Evolutionary conservation across 768 basidiomycete genomes (phyloP).

Genomic region (Lactarius sanguifluus): DNA sequence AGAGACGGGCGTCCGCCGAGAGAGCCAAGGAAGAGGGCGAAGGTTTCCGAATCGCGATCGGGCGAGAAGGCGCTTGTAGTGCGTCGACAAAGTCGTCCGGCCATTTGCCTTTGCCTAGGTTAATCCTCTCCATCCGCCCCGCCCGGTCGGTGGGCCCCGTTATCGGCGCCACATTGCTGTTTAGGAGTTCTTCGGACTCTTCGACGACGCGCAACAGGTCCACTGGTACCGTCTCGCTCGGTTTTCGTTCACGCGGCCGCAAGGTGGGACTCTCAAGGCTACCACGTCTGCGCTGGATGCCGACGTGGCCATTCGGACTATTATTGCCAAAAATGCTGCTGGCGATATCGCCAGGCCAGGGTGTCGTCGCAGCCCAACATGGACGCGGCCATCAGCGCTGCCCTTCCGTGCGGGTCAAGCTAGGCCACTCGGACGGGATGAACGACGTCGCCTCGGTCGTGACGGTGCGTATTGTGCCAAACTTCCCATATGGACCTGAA

Average conservation of each 20-base stretch:
- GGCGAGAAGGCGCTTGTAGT: constrained; percentile 39
- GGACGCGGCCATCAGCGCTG: constrained; percentile 43
- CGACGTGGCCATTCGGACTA: constrained; percentile 9
- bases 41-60: constrained; percentile 23
- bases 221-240: constrained; percentile 59
- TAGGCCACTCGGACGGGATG: constrained; percentile 54
- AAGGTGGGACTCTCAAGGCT: constrained; percentile 30
- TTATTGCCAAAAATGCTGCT: constrained; percentile 2
- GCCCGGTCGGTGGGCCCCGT: constrained; percentile 35
- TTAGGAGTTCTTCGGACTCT: constrained; percentile 53
- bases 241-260: constrained; percentile 52
- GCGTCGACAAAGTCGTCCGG: constrained; percentile 76
- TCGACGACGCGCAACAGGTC: constrained; percentile 71
- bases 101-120: constrained; percentile 78
- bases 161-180: constrained; percentile 26
- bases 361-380: constrained; percentile 49
- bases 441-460: constrained; percentile 78
- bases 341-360: constrained; percentile 38
- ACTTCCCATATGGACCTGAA: constrained; percentile 51
- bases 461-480: constrained; percentile 77
- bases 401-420: constrained; percentile 69
- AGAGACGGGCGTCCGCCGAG: background rate
- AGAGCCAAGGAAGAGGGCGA: constrained; percentile 6
- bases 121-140: constrained; percentile 43
- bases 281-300: constrained; percentile 19